Conservation (phyloP, 2,329 filamentous ascomycete species). For the Clarireedia hainanense region DNA sequence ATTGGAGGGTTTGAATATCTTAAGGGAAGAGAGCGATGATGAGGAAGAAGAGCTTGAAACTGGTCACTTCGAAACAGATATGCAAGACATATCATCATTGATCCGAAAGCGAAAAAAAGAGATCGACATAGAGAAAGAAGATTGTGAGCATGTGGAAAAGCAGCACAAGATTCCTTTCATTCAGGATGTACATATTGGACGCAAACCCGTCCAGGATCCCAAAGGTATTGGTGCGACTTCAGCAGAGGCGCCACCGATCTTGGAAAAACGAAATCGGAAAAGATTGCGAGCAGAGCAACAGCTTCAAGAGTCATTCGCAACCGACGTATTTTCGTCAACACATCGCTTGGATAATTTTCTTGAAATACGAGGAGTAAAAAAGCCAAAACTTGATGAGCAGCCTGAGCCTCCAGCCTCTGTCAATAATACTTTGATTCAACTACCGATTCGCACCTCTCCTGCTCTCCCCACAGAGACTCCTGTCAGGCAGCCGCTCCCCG, state of each 20-base stretch:
- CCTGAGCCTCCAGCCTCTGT: background rate
- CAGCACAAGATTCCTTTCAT: background rate
- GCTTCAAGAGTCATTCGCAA: conserved; percentile 14
- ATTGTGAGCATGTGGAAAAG: background rate
- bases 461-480: background rate
- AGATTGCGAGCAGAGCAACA: background rate
- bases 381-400: conserved; percentile 22
- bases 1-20: conserved; percentile 37
- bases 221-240: no score
- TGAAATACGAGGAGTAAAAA: conserved; percentile 35
- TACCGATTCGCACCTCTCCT: conserved; percentile 13
- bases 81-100: conserved; percentile 31
- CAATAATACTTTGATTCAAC: background rate
- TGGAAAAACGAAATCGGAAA: no score
- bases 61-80: conserved; percentile 16
- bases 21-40: conserved; percentile 32
- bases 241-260: no score
- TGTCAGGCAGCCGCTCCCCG: conserved; percentile 10
- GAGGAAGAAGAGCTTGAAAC: conserved; percentile 31
- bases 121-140: conserved; percentile 3
- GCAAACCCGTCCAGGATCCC: background rate
- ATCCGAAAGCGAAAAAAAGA: conserved; percentile 33
- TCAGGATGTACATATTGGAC: background rate
- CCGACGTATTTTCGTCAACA: conserved; percentile 32
- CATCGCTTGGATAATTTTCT: conserved; percentile 43